Percentiles rank a stretch among this genome's conserved stretches.
These are phyloP conservation scores for Solanum rostratum DNA, from an alignment of 257 asterid genomes.

Conservation along the genomic window DNA sequence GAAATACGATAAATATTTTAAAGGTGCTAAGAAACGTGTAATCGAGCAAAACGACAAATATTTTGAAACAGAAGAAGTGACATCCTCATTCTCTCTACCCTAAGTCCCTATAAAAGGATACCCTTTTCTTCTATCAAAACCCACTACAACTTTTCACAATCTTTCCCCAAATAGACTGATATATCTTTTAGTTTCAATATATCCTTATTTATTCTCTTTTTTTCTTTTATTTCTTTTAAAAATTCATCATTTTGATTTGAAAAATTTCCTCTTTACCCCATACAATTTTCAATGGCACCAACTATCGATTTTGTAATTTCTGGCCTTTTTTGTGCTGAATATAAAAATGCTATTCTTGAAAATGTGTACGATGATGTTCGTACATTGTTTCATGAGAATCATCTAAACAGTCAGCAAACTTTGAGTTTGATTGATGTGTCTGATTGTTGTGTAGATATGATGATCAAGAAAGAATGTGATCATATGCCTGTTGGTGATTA, in stretches of 20 bases:
- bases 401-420: background rate
- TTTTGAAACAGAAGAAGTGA: background rate
- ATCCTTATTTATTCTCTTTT: background rate
- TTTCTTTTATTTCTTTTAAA: background rate
- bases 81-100: background rate
- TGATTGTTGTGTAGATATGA: background rate
- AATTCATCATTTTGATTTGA: background rate
- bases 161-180: background rate
- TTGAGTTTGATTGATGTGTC: background rate
- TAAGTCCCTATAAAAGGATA: background rate
- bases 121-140: background rate
- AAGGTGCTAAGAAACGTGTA: background rate
- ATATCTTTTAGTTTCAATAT: background rate
- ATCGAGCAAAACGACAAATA: background rate
- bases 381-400: background rate
- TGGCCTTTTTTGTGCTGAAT: constrained; percentile 1
- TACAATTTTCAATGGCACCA: background rate
- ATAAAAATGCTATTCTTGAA: background rate
- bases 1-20: background rate
- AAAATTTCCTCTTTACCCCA: background rate
- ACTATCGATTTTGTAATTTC: background rate
- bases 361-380: background rate
- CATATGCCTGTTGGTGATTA: constrained; percentile 5
- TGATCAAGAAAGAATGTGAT: constrained; percentile 4
- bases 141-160: background rate